These are phyloP conservation scores for Backusella macrospora DNA, from an alignment of 192 early-diverging fungal species.

Conservation along the genomic window DNA sequence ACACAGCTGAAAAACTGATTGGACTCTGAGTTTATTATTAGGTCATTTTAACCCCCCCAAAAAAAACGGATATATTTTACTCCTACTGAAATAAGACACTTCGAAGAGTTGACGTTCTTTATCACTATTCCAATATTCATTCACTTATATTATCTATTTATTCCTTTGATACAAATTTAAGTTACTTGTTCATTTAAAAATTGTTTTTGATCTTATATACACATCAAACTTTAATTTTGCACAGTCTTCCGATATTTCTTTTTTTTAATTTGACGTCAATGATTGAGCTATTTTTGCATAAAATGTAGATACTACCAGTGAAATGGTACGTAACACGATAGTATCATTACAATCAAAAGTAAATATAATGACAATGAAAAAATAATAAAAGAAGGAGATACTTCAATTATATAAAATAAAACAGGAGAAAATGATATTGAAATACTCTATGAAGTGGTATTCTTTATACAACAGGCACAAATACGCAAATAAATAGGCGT, in stretches of 20 bases:
- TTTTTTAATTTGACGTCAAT: background rate
- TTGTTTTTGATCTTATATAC: no score
- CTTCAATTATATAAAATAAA: background rate
- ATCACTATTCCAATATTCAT: no score
- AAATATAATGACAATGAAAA: background rate
- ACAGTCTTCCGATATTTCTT: background rate
- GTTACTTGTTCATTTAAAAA: no score
- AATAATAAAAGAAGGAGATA: background rate
- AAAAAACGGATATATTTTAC: no score
- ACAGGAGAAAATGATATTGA: background rate
- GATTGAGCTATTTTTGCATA: conserved; percentile 4
- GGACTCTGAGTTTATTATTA: no score
- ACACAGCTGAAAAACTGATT: no score
- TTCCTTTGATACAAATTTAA: no score
- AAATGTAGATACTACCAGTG: background rate
- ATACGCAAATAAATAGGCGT: background rate
- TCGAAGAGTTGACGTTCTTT: no score
- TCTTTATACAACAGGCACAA: background rate
- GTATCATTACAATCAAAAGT: background rate
- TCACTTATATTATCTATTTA: no score
- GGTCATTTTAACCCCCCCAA: no score
- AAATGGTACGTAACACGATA: background rate
- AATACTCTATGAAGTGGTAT: background rate
- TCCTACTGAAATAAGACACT: no score
- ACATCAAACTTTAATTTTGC: no score